Conservation (phyloP, 2,329 filamentous ascomycete genomes). For the Colletotrichum cordylinicola region DNA sequence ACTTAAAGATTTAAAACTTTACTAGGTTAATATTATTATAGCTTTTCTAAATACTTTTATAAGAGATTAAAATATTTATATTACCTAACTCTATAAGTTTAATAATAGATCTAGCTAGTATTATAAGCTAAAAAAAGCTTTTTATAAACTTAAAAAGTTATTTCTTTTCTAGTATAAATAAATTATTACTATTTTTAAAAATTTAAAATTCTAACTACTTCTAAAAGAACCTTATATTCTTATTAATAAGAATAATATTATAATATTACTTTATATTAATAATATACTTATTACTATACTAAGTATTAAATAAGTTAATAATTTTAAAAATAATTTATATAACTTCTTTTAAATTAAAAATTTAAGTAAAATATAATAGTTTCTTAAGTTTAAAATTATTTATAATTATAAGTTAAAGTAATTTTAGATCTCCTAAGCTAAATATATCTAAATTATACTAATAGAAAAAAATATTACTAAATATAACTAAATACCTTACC, state of each 20-base stretch:
- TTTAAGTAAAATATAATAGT: background rate
- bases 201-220: background rate
- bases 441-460: background rate
- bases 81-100: background rate
- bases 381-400: background rate
- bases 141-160: background rate
- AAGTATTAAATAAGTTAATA: background rate
- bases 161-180: background rate
- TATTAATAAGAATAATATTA: background rate
- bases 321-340: background rate
- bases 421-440: background rate
- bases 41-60: background rate
- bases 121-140: background rate
- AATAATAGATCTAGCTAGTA: background rate
- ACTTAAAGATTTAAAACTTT: background rate
- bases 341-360: background rate
- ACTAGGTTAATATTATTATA: background rate
- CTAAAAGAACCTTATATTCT: background rate
- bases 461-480: background rate
- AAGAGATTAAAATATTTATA: background rate
- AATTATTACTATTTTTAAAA: background rate
- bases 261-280: background rate
- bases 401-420: background rate
- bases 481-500: no score
- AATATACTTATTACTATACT: background rate